These are phyloP conservation scores for Metroxylon sagu DNA, from an alignment of 176 grass and related monocot species.

Conservation along the genomic window DNA sequence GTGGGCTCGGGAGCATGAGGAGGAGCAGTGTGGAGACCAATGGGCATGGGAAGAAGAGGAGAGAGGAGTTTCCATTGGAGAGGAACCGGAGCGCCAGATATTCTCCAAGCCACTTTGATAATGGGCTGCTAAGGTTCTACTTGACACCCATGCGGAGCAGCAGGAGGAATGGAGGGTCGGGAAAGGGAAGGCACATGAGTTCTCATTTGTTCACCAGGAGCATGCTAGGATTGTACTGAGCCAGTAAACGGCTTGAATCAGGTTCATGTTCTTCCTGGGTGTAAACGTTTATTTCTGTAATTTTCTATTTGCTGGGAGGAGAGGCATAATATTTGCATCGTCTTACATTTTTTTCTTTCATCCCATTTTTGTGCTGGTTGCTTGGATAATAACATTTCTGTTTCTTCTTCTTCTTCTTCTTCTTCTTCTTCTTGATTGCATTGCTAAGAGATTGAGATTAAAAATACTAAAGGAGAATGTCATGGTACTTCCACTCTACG, in stretches of 20 bases:
- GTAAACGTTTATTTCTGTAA: too few relatives aligned
- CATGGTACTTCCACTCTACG: too few relatives aligned
- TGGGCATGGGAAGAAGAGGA: constrained; percentile 40
- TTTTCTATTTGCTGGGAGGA: too few relatives aligned
- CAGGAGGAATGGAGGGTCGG: constrained; percentile 21
- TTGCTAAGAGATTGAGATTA: too few relatives aligned
- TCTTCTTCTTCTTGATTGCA: too few relatives aligned
- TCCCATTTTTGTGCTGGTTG: too few relatives aligned
- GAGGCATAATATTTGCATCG: too few relatives aligned
- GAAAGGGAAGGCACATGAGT: constrained; percentile 30
- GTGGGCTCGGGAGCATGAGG: constrained; percentile 26
- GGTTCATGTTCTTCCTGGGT: constrained; percentile 4
- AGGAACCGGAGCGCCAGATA: constrained; percentile 54
- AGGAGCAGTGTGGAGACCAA: constrained; percentile 42
- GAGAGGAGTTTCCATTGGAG: constrained; percentile 57
- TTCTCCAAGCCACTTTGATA: constrained; percentile 29
- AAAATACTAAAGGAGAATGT: too few relatives aligned
- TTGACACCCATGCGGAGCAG: constrained; percentile 31
- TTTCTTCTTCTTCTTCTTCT: too few relatives aligned
- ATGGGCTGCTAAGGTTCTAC: constrained; percentile 24
- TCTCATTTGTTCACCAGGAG: constrained; percentile 35
- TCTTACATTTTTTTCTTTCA: too few relatives aligned
- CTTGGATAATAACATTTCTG: too few relatives aligned
- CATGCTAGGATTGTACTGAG: constrained; percentile 42
- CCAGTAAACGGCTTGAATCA: not conserved